phyloP scores from a whole-genome alignment of 1,139 yeast genomes.

The Nadsonia commutata region DNA sequence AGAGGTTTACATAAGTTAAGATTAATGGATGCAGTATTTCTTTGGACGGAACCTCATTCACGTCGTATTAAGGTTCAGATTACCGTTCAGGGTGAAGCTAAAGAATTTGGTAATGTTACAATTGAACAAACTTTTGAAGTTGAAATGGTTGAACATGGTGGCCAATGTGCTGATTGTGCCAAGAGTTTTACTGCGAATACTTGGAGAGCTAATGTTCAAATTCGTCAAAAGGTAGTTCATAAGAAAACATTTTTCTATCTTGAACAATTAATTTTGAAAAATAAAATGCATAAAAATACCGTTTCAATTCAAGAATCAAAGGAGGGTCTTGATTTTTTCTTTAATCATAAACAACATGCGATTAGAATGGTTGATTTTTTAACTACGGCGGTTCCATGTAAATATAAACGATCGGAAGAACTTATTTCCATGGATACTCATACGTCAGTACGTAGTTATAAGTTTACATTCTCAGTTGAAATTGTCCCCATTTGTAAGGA shows the following conservation, averaged over 20 bases:
- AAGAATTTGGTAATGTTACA: constrained; percentile 56
- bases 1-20: constrained; percentile 83
- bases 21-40: constrained; percentile 82
- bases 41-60: constrained; percentile 99
- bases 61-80: constrained; percentile 81
- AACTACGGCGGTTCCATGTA: constrained; percentile 75
- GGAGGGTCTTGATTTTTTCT: constrained; percentile 92
- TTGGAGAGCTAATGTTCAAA: constrained; percentile 95
- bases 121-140: constrained; percentile 93
- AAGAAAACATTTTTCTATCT: constrained; percentile 89
- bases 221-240: constrained; percentile 93
- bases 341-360: constrained; percentile 81
- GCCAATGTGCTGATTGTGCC: constrained; percentile 99
- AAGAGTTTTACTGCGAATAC: constrained; percentile 90
- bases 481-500: constrained; percentile 95
- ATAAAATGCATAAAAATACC: constrained; percentile 90
- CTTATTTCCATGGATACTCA: constrained; percentile 84
- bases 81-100: constrained; percentile 94
- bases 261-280: constrained; percentile 87
- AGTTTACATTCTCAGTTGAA: constrained; percentile 85
- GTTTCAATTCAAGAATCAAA: constrained; percentile 82
- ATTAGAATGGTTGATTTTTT: constrained; percentile 86
- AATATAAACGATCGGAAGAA: constrained; percentile 76
- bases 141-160: constrained; percentile 83
- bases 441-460: constrained; percentile 73